Evolutionary conservation across 768 basidiomycete species (phyloP).

Genomic region (Lactifluus rugatus): DNA sequence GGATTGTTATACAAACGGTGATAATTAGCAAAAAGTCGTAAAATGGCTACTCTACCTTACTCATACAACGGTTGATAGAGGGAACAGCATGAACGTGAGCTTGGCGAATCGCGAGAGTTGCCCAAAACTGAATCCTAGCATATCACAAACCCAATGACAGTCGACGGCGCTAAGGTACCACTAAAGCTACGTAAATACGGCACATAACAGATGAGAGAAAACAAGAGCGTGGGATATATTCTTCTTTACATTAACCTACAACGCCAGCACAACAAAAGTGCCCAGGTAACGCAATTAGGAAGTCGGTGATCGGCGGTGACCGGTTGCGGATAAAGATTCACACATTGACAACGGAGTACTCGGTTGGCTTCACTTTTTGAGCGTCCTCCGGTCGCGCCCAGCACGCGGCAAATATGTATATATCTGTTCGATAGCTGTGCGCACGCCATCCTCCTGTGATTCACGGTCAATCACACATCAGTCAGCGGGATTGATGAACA

Average conservation of each 20-base stretch:
- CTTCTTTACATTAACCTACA: neutral
- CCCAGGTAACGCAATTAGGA: neutral
- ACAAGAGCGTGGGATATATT: neutral
- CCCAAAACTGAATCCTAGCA: neutral
- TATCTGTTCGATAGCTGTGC: constrained; percentile 45
- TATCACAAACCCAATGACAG: neutral
- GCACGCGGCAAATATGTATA: constrained; percentile 43
- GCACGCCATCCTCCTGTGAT: constrained; percentile 47
- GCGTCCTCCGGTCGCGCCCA: constrained; percentile 20
- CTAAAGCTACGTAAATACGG: neutral
- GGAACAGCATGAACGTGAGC: neutral
- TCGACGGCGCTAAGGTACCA: neutral
- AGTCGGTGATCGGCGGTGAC: too few relatives aligned
- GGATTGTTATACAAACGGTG: too few relatives aligned
- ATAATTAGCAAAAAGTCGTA: neutral
- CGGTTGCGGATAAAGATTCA: too few relatives aligned
- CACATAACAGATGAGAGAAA: neutral
- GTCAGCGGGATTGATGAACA: neutral
- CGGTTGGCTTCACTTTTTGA: neutral
- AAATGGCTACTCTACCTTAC: neutral
- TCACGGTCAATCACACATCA: neutral
- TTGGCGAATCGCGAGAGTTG: neutral
- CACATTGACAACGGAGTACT: neutral
- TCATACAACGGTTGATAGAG: neutral
- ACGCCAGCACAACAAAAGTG: neutral